These are phyloP conservation scores for Didymosphaeria variabile DNA, from an alignment of 2,329 filamentous ascomycete species.

Conservation along the genomic window DNA sequence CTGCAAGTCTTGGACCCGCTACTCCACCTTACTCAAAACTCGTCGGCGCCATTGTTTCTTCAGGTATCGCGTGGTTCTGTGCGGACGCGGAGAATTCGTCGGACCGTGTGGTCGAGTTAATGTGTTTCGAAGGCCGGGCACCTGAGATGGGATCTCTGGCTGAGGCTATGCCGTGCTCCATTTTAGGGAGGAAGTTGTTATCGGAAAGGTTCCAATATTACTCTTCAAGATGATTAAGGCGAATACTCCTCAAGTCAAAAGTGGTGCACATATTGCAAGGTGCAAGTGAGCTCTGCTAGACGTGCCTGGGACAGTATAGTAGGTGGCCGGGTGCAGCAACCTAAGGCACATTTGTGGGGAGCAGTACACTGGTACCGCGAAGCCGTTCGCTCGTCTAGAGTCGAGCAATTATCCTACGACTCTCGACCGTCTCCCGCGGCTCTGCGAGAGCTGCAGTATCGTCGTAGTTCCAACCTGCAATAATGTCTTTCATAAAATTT, in stretches of 20 bases:
- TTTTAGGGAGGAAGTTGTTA: background rate
- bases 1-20: slow-evolving; percentile 1
- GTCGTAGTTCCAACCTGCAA: slow-evolving; percentile 41
- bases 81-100: background rate
- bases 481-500: slow-evolving; percentile 45
- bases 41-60: slow-evolving; percentile 2
- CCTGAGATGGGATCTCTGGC: background rate
- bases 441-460: slow-evolving; percentile 12
- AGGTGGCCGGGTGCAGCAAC: background rate
- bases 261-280: background rate
- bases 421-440: background rate
- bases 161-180: slow-evolving; percentile 6
- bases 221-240: background rate
- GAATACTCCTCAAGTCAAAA: background rate
- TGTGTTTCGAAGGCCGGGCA: background rate
- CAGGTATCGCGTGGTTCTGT: background rate
- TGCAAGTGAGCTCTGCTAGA: background rate
- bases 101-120: background rate
- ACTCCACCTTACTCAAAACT: background rate
- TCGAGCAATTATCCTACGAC: background rate
- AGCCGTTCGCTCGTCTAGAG: background rate
- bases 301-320: background rate
- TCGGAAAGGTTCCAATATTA: slow-evolving; percentile 1
- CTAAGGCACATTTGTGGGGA: background rate
- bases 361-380: background rate